These are phyloP conservation scores for Gentiana straminea DNA, from an alignment of 257 asterid species.

Conservation along the genomic window DNA sequence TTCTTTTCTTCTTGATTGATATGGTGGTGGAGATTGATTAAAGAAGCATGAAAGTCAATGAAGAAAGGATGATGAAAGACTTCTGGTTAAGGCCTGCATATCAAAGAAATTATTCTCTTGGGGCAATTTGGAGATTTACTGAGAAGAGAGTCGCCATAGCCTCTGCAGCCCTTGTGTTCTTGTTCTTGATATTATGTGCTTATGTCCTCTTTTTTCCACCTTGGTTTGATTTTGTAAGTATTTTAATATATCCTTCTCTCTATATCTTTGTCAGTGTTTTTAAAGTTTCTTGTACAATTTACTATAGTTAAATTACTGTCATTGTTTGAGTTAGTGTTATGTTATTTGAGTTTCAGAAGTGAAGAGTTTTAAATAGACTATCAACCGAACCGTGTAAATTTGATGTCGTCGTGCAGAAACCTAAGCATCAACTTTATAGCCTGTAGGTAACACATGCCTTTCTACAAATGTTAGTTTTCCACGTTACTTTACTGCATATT, in stretches of 20 bases:
- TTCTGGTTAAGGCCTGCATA: conserved; percentile 6
- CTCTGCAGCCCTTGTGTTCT: not conserved
- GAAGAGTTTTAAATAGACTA: no score
- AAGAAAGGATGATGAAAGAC: conserved; percentile 3
- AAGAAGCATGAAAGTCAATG: not conserved
- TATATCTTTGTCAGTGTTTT: not conserved
- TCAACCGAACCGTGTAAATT: no score
- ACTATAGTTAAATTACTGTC: no score
- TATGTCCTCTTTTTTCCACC: not conserved
- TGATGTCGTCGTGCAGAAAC: no score
- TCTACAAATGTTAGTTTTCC: no score
- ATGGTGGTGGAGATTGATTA: not conserved
- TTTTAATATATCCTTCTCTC: not conserved
- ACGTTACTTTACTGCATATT: no score
- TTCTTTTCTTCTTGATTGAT: no score
- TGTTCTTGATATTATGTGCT: not conserved
- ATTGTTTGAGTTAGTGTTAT: no score
- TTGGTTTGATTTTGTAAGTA: conserved; percentile 1
- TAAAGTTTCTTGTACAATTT: no score
- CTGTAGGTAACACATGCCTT: no score
- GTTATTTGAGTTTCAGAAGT: no score
- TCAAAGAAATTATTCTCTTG: not conserved
- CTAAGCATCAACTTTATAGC: no score
- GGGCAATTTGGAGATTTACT: not conserved
- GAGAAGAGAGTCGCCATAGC: not conserved